A percentile compares a stretch with the other conserved stretches of the same genome.
phyloP scores from a whole-genome alignment of 2,329 filamentous ascomycete species.

The Leptodontidium sp. region DNA sequence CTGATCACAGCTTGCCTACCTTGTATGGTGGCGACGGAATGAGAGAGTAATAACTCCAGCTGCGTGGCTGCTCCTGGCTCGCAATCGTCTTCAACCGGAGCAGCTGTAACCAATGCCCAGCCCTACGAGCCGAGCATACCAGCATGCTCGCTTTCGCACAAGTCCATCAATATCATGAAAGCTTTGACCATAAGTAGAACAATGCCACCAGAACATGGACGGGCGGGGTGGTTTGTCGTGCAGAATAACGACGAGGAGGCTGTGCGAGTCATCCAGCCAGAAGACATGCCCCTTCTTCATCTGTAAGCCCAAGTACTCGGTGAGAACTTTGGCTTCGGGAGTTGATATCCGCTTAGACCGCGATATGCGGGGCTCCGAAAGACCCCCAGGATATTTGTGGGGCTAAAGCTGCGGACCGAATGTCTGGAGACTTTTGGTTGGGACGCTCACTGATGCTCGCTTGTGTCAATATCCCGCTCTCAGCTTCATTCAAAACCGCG shows the following conservation, averaged over 20 bases:
- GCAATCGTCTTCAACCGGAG: too few species aligned
- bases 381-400: neutral
- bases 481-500: neutral
- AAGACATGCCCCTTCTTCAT: neutral
- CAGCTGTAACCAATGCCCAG: too few species aligned
- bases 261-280: neutral
- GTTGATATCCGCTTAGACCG: neutral
- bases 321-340: neutral
- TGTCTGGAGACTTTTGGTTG: neutral
- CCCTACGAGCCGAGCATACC: too few species aligned
- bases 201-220: neutral
- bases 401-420: neutral
- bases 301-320: slow-evolving; percentile 10
- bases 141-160: too few species aligned
- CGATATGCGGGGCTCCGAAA: neutral
- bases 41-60: too few species aligned
- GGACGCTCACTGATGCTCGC: neutral
- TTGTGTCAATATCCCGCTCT: neutral
- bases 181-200: neutral
- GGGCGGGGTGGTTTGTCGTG: neutral
- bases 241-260: neutral
- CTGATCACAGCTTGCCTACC: too few species aligned
- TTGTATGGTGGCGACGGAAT: too few species aligned
- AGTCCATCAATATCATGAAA: too few species aligned
- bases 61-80: too few species aligned